A percentile compares a stretch with the other conserved stretches of the same genome.
Evolutionary conservation across 495 filamentous ascomycete species (phyloP).

Genomic region (Sabuloglossum arenarium): DNA sequence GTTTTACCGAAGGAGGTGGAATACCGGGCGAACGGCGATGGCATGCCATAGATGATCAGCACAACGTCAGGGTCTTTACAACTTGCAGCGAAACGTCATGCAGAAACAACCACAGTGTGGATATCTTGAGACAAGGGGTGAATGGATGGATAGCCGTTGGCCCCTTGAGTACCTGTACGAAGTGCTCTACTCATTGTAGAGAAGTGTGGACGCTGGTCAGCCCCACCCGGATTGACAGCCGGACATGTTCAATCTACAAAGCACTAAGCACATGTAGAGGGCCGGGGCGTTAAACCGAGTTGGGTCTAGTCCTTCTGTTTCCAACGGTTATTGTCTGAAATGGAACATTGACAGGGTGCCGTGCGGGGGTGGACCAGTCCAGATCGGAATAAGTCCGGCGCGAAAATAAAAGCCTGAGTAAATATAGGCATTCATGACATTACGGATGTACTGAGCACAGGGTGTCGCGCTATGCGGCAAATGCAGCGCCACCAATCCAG

Average conservation of each 20-base stretch:
- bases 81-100: constrained; percentile 1
- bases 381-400: background rate
- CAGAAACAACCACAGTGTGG: background rate
- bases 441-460: background rate
- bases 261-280: background rate
- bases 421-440: background rate
- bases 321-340: background rate
- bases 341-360: background rate
- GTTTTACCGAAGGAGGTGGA: constrained; percentile 1
- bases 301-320: background rate
- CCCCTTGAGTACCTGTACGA: background rate
- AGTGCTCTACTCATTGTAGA: too few species aligned
- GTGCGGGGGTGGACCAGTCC: background rate
- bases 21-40: constrained; percentile 2
- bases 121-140: background rate
- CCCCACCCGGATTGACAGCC: background rate
- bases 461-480: background rate
- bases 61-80: background rate
- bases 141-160: background rate
- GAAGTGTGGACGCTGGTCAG: background rate
- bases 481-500: background rate
- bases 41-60: background rate
- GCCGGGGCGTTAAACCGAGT: background rate
- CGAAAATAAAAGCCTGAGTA: background rate
- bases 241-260: background rate